Conservation (phyloP, 1,284 basidiomycete genomes). For the Pholiota adiposa region DNA sequence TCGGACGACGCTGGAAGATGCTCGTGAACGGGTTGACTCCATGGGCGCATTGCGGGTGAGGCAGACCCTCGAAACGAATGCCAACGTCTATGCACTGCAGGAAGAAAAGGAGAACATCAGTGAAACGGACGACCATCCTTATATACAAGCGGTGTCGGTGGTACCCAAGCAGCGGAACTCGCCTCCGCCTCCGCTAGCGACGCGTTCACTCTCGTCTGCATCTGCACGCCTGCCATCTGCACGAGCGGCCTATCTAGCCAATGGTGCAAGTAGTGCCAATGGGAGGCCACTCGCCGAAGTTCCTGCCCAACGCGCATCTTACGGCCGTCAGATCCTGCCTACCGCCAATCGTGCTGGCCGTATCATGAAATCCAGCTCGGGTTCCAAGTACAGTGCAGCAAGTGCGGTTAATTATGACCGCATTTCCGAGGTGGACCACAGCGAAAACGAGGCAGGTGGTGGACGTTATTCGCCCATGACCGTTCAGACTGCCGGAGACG, state of each 20-base stretch:
- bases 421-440: conserved; percentile 36
- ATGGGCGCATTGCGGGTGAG: conserved; percentile 25
- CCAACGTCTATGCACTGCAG: conserved; percentile 29
- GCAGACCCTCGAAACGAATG: conserved; percentile 27
- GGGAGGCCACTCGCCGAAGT: conserved; percentile 34
- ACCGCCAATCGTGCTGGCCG: conserved; percentile 38
- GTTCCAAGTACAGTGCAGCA: conserved; percentile 28
- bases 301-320: conserved; percentile 32
- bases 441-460: conserved; percentile 28
- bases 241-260: conserved; percentile 28
- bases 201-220: conserved; percentile 32
- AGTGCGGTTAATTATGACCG: conserved; percentile 32
- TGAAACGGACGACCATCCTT: conserved; percentile 37
- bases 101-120: conserved; percentile 55
- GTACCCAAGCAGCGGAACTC: conserved; percentile 32
- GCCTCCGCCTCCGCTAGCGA: conserved; percentile 36
- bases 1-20: conserved; percentile 43
- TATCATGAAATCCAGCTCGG: conserved; percentile 36
- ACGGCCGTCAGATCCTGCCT: conserved; percentile 36
- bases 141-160: conserved; percentile 24
- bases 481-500: conserved; percentile 23
- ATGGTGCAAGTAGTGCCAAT: conserved; percentile 19
- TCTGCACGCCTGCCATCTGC: conserved; percentile 19
- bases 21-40: conserved; percentile 25
- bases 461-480: conserved; percentile 24